These are phyloP conservation scores for Rhodotorula glutinis DNA, from an alignment of 1,284 basidiomycete genomes.

Conservation along the genomic window DNA sequence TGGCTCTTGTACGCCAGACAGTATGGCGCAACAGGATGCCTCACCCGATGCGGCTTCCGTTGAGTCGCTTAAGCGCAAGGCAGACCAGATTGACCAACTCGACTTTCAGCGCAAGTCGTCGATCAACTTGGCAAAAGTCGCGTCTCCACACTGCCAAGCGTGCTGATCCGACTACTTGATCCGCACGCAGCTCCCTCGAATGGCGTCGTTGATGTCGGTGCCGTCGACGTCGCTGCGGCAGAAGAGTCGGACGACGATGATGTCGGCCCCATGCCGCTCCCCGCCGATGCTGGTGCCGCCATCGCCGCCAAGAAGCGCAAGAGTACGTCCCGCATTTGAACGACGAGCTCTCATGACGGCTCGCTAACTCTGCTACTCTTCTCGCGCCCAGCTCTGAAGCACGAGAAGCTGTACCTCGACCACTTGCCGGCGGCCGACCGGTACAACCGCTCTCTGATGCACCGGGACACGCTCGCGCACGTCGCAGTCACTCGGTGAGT, in stretches of 20 bases:
- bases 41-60: not conserved
- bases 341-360: not conserved
- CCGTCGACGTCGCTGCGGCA: slow-evolving; percentile 24
- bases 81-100: slow-evolving; percentile 28
- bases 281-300: slow-evolving; percentile 31
- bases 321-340: slow-evolving; percentile 27
- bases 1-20: too few species aligned
- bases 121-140: not conserved
- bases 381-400: slow-evolving; percentile 58
- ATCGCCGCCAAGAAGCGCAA: slow-evolving; percentile 47
- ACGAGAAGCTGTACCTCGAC: slow-evolving; percentile 81
- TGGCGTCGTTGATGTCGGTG: slow-evolving; percentile 8
- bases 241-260: slow-evolving; percentile 48
- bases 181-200: slow-evolving; percentile 13
- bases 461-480: slow-evolving; percentile 87
- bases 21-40: too few species aligned
- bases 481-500: slow-evolving; percentile 75
- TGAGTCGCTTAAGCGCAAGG: slow-evolving; percentile 30
- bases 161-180: too few species aligned
- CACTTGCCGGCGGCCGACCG: slow-evolving; percentile 88
- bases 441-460: slow-evolving; percentile 98
- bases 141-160: not conserved
- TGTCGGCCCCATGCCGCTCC: slow-evolving; percentile 48
- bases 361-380: not conserved
- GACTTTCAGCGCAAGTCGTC: slow-evolving; percentile 21